These are phyloP conservation scores for Aureobasidium vineae DNA, from an alignment of 2,329 filamentous ascomycete genomes.

Conservation along the genomic window DNA sequence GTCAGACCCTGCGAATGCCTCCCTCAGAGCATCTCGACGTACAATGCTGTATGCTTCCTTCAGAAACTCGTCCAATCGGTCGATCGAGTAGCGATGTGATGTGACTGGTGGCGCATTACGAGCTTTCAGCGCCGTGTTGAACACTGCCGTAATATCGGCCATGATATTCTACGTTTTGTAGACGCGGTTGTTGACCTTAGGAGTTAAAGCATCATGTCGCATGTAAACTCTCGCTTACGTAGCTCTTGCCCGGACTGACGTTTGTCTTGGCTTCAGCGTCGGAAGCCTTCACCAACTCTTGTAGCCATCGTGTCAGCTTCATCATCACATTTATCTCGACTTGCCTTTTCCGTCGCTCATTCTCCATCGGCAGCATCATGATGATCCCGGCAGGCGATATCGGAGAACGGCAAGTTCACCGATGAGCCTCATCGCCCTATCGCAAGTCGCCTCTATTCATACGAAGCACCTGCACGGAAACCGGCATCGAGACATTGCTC, in stretches of 20 bases:
- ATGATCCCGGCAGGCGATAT: neutral
- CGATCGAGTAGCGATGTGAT: conserved; percentile 43
- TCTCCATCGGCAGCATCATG: neutral
- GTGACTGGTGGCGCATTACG: conserved; percentile 54
- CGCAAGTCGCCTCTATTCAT: neutral
- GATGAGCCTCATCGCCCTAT: conserved; percentile 1
- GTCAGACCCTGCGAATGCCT: conserved; percentile 32
- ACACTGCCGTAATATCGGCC: conserved; percentile 63
- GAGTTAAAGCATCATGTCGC: neutral
- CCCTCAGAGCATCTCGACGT: conserved; percentile 38
- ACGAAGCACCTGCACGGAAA: neutral
- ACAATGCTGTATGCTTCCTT: conserved; percentile 95
- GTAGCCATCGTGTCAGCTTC: neutral
- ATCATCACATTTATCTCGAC: neutral
- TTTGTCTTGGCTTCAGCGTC: conserved; percentile 15
- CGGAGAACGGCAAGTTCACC: neutral
- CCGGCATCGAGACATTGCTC: neutral
- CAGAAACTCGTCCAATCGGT: conserved; percentile 74
- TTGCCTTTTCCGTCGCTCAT: neutral
- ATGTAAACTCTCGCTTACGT: conserved; percentile 24
- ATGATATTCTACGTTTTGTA: conserved; percentile 28
- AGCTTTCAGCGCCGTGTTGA: conserved; percentile 66
- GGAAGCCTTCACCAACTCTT: neutral
- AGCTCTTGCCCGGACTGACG: conserved; percentile 12
- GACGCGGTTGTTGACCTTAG: neutral